phyloP scores from a whole-genome alignment of 1,284 basidiomycete species.

The Cryptococcus sp. region DNA sequence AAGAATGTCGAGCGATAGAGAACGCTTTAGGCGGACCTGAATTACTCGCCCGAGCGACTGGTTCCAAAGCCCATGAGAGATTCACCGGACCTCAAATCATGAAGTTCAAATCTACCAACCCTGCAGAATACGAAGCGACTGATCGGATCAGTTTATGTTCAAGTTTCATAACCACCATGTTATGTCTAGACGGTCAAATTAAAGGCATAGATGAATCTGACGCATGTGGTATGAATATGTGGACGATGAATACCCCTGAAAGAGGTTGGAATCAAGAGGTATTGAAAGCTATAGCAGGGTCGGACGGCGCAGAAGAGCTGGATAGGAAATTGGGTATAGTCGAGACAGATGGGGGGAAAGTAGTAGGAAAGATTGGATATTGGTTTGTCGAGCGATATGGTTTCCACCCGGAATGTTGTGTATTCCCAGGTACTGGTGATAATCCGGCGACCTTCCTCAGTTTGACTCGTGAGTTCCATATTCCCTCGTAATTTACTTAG shows the following conservation, averaged over 20 bases:
- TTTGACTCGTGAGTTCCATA: conserved; percentile 49
- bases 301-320: conserved; percentile 61
- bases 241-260: conserved; percentile 61
- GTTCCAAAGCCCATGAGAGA: conserved; percentile 78
- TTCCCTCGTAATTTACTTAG: not conserved
- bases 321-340: conserved; percentile 66
- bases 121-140: conserved; percentile 63
- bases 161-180: conserved; percentile 75
- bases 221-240: conserved; percentile 86
- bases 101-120: conserved; percentile 60
- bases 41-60: conserved; percentile 67
- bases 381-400: conserved; percentile 77
- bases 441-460: conserved; percentile 84
- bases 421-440: conserved; percentile 85
- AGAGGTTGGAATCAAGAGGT: conserved; percentile 65
- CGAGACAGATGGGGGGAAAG: conserved; percentile 68
- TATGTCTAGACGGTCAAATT: conserved; percentile 52
- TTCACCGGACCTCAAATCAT: conserved; percentile 84
- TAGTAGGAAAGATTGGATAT: conserved; percentile 59
- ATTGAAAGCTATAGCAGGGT: conserved; percentile 50
- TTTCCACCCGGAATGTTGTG: conserved; percentile 67
- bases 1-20: conserved; percentile 68
- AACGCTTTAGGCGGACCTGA: conserved; percentile 62
- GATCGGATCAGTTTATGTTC: conserved; percentile 73
- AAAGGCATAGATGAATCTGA: conserved; percentile 54